Evolutionary conservation across 345 rosid species (phyloP).

Genomic region (Psidium friedrichsthalianum): DNA sequence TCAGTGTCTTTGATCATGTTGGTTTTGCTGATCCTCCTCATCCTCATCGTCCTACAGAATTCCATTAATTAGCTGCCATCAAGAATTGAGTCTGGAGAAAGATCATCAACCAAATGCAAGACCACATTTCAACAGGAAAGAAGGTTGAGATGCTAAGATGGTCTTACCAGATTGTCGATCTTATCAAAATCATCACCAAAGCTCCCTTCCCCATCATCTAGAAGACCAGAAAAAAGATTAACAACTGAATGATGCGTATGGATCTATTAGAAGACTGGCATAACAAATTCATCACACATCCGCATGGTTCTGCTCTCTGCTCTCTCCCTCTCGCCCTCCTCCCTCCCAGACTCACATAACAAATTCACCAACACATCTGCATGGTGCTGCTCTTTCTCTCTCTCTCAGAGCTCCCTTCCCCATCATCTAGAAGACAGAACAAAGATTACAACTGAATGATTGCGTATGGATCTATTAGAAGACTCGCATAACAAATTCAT

Average conservation of each 20-base stretch:
- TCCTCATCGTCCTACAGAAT: conserved; percentile 5
- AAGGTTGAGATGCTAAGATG: background rate
- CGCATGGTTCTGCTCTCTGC: background rate
- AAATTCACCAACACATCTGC: too few species aligned
- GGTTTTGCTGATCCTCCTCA: background rate
- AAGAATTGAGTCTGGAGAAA: background rate
- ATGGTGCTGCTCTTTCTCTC: too few species aligned
- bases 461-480: background rate
- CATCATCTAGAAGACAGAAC: conserved; percentile 43
- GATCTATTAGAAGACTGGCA: background rate
- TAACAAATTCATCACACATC: background rate
- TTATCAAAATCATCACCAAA: conserved; percentile 85
- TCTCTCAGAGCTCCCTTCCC: conserved; percentile 36
- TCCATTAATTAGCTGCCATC: background rate
- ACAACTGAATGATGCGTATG: background rate
- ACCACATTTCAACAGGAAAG: background rate
- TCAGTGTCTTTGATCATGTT: background rate
- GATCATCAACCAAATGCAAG: background rate
- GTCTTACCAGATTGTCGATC: conserved; percentile 79
- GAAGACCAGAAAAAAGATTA: conserved; percentile 2
- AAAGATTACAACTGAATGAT: background rate
- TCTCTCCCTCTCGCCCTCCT: too few species aligned
- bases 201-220: conserved; percentile 65
- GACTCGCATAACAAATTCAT: background rate
- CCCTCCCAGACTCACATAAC: too few species aligned